A percentile compares a stretch with the other conserved stretches of the same genome.
phyloP scores from a whole-genome alignment of 208 protist species.

The Acanthamoeba castellanii region DNA sequence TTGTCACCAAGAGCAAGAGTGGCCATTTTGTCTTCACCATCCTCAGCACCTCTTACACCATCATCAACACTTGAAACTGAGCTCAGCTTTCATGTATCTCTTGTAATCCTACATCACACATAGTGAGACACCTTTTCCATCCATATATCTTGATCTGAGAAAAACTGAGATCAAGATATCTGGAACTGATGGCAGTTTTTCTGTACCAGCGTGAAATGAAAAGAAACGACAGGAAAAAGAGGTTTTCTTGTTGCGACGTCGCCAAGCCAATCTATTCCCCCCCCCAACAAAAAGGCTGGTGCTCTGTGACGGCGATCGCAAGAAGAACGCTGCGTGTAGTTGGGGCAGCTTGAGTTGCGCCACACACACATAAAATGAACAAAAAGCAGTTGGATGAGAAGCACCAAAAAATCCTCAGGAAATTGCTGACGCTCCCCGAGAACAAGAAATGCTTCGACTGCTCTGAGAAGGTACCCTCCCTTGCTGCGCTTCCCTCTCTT shows the following conservation, averaged over 20 bases:
- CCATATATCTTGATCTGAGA: no score
- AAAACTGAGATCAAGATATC: no score
- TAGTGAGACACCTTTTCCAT: no score
- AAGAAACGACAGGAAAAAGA: no score
- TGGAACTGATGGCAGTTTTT: no score
- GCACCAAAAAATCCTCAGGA: slow-evolving; percentile 81
- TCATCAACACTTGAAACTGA: neutral
- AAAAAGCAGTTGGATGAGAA: slow-evolving; percentile 80
- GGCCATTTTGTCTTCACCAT: slow-evolving; percentile 14
- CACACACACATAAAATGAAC: neutral
- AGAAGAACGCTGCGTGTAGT: neutral
- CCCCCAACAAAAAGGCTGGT: no score
- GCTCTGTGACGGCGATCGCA: no score
- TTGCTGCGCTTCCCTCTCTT: neutral
- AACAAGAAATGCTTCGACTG: slow-evolving; percentile 88
- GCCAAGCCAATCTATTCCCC: no score
- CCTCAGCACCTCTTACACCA: neutral
- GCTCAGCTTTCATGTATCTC: no score
- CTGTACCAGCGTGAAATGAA: no score
- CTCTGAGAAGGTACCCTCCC: slow-evolving; percentile 74
- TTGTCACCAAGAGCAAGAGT: slow-evolving; percentile 21
- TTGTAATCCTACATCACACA: no score
- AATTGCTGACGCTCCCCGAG: slow-evolving; percentile 81
- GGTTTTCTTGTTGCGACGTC: no score
- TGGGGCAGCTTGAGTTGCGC: neutral